Conservation (phyloP, 352 stramenopile genomes). For the Phytophthora vignae region DNA sequence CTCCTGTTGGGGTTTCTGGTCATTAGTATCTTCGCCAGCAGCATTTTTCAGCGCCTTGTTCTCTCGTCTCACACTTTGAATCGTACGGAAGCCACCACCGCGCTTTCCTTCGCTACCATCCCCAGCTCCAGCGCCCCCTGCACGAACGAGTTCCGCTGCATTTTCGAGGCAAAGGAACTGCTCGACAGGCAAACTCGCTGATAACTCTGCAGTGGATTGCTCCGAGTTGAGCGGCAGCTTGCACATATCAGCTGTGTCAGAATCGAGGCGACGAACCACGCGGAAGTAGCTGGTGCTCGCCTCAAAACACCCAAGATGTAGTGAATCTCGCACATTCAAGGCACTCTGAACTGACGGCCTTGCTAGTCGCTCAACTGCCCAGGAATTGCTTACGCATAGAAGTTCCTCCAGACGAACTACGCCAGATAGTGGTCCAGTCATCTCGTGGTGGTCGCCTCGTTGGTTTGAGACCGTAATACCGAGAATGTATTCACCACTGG, state of each 20-base stretch:
- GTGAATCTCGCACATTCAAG: constrained; percentile 38
- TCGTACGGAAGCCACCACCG: constrained; percentile 75
- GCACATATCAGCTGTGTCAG: constrained; percentile 10
- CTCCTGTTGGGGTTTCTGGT: constrained; percentile 32
- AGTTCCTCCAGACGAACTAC: constrained; percentile 64
- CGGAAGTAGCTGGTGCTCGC: constrained; percentile 85
- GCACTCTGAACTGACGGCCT: constrained; percentile 8
- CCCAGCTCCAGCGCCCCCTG: constrained; percentile 23
- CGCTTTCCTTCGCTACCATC: constrained; percentile 49
- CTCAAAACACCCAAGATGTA: constrained; percentile 69
- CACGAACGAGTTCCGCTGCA: constrained; percentile 55
- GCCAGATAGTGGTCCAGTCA: constrained; percentile 27
- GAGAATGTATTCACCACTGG: constrained; percentile 76
- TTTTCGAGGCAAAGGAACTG: constrained; percentile 85
- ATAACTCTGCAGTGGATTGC: constrained; percentile 18
- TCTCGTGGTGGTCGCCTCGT: constrained; percentile 41
- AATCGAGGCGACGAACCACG: constrained; percentile 38
- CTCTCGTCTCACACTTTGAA: constrained; percentile 86
- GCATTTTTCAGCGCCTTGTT: constrained; percentile 80
- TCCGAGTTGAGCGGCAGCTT: constrained; percentile 33
- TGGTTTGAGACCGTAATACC: constrained; percentile 74
- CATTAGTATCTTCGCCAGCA: constrained; percentile 25
- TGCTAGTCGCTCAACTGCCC: constrained; percentile 62
- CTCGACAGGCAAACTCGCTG: constrained; percentile 53
- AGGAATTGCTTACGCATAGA: constrained; percentile 67